phyloP scores from a whole-genome alignment of 371 early-diverging fungal species.

The Lichtheimia ornata region DNA sequence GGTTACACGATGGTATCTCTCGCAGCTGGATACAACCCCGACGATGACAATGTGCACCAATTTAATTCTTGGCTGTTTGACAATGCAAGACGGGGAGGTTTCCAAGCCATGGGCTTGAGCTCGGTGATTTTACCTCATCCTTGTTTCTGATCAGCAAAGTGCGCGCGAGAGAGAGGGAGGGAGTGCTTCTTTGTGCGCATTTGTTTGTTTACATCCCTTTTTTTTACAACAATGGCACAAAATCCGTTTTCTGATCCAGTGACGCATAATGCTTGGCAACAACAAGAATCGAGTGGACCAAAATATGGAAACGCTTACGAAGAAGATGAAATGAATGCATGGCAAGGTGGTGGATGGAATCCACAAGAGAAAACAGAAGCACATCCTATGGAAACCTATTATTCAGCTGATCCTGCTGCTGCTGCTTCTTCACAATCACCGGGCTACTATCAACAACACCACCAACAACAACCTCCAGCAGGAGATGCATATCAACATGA shows the following conservation, averaged over 20 bases:
- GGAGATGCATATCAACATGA: background rate
- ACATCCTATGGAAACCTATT: background rate
- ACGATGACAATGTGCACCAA: too few species aligned
- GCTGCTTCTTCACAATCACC: slow-evolving; percentile 28
- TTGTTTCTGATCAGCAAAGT: background rate
- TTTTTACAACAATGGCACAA: slow-evolving; percentile 8
- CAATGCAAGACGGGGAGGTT: too few species aligned
- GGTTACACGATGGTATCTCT: too few species aligned
- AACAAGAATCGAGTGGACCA: slow-evolving; percentile 6
- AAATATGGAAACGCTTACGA: slow-evolving; percentile 25
- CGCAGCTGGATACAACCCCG: too few species aligned
- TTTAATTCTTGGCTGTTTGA: too few species aligned
- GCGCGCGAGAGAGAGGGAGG: background rate
- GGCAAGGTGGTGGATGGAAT: slow-evolving; percentile 8
- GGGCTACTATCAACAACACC: slow-evolving; percentile 1
- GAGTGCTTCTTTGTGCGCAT: background rate
- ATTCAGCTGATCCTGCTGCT: slow-evolving; percentile 10
- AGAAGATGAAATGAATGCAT: slow-evolving; percentile 9
- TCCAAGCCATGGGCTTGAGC: background rate
- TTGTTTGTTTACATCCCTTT: background rate
- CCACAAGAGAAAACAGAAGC: slow-evolving; percentile 20
- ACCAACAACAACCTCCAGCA: slow-evolving; percentile 9
- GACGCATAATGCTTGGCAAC: background rate
- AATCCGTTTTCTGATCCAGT: slow-evolving; percentile 19
- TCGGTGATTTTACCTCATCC: background rate